Evolutionary conservation across 179 eudicot species (phyloP).

Genomic region (Carnegiea gigantea): DNA sequence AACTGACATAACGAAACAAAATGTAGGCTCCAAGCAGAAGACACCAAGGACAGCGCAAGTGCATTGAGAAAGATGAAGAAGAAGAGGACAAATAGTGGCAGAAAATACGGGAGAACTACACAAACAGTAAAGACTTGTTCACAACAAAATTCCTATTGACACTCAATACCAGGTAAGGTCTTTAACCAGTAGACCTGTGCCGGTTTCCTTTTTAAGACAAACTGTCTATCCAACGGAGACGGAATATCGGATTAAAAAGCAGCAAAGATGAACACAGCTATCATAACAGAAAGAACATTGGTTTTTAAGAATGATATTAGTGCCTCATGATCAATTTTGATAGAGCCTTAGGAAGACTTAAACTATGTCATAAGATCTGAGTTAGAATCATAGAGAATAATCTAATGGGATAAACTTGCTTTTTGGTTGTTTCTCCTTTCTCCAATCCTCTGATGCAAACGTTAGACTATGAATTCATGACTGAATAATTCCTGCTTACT

Average conservation of each 20-base stretch:
- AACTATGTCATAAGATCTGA: not conserved
- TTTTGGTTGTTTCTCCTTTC: not conserved
- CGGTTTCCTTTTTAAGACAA: not conserved
- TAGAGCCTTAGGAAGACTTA: not conserved
- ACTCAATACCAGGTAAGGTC: not conserved
- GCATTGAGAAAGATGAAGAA: not conserved
- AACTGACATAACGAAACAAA: not conserved
- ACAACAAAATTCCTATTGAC: not conserved
- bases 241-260: not conserved
- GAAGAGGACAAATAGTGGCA: not conserved
- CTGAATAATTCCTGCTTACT: constrained; percentile 48
- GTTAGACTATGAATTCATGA: constrained; percentile 5
- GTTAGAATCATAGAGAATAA: not conserved
- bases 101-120: not conserved
- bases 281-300: not conserved
- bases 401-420: not conserved
- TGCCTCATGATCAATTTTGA: not conserved
- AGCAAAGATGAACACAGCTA: not conserved
- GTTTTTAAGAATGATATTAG: not conserved
- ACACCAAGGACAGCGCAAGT: not conserved
- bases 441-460: constrained; percentile 11
- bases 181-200: not conserved
- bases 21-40: not conserved
- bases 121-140: not conserved
- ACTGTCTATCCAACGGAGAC: not conserved